Percentiles rank a stretch among this genome's conserved stretches.
Evolutionary conservation across 2,329 filamentous ascomycete genomes (phyloP).

Genomic region (Penicillium sp.): DNA sequence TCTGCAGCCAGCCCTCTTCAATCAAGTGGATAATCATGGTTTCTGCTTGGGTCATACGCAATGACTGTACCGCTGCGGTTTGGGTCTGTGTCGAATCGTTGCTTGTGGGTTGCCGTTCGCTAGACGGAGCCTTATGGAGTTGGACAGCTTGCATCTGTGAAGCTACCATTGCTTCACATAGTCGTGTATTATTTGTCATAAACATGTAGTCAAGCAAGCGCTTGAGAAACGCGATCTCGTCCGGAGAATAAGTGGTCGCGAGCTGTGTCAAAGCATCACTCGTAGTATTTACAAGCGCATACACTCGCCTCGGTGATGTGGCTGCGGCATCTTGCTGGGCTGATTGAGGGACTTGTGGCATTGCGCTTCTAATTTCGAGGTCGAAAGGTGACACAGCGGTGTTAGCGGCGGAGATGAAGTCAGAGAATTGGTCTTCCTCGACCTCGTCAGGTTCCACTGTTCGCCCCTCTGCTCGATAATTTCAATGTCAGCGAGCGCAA

Average conservation of each 20-base stretch:
- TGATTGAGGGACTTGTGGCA: conserved; percentile 63
- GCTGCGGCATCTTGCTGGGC: conserved; percentile 9
- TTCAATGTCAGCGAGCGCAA: not conserved
- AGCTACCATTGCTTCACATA: conserved; percentile 81
- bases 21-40: conserved; percentile 66
- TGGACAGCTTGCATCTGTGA: conserved; percentile 75
- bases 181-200: conserved; percentile 74
- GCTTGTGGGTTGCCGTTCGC: conserved; percentile 43
- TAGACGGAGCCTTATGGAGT: conserved; percentile 52
- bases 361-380: conserved; percentile 75
- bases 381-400: conserved; percentile 74
- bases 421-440: conserved; percentile 63
- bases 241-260: conserved; percentile 73
- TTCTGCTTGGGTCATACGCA: conserved; percentile 79
- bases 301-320: conserved; percentile 56
- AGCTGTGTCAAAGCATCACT: conserved; percentile 83
- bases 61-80: conserved; percentile 44
- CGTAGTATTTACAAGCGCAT: conserved; percentile 82
- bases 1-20: conserved; percentile 80
- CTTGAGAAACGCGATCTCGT: conserved; percentile 88
- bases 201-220: conserved; percentile 89
- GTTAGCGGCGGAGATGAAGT: conserved; percentile 69
- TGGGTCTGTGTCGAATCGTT: conserved; percentile 37
- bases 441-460: conserved; percentile 60
- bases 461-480: conserved; percentile 40